Percentiles rank a stretch among this genome's conserved stretches.
Evolutionary conservation across 2,329 filamentous ascomycete genomes (phyloP).

Genomic region (Graphilbum ipis-grandicollis): DNA sequence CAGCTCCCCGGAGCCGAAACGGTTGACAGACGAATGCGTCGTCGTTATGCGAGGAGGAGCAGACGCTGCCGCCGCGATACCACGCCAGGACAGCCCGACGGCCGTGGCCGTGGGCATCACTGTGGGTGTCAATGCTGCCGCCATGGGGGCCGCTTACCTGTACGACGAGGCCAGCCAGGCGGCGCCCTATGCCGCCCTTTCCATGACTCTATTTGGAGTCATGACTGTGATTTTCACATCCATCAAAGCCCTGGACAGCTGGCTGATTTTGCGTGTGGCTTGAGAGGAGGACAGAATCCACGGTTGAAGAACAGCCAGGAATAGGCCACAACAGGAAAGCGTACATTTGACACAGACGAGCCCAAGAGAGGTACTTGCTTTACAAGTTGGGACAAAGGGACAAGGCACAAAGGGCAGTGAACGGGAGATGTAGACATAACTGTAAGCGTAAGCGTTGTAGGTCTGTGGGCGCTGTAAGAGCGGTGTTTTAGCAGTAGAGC

Average conservation of each 20-base stretch:
- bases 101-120: slow-evolving; percentile 32
- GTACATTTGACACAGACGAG: no score
- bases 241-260: slow-evolving; percentile 24
- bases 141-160: slow-evolving; percentile 40
- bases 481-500: no score
- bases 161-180: slow-evolving; percentile 34
- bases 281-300: no score
- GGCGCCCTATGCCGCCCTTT: slow-evolving; percentile 36
- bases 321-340: no score
- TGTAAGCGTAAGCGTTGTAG: no score
- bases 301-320: no score
- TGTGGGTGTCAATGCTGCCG: slow-evolving; percentile 40
- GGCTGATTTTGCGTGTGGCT: slow-evolving; percentile 18
- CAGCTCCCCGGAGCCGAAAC: neutral
- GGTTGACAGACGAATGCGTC: neutral
- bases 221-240: slow-evolving; percentile 37
- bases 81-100: slow-evolving; percentile 13
- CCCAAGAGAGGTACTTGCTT: no score
- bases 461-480: no score
- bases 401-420: no score
- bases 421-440: no score
- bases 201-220: slow-evolving; percentile 39
- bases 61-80: neutral
- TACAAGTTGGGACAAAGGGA: no score
- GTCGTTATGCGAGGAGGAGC: no score